Evolutionary conservation across 2,329 filamentous ascomycete genomes (phyloP), one percentile per base, ranked within the genome.

Genomic region (Cladosporium sp.): DNA sequence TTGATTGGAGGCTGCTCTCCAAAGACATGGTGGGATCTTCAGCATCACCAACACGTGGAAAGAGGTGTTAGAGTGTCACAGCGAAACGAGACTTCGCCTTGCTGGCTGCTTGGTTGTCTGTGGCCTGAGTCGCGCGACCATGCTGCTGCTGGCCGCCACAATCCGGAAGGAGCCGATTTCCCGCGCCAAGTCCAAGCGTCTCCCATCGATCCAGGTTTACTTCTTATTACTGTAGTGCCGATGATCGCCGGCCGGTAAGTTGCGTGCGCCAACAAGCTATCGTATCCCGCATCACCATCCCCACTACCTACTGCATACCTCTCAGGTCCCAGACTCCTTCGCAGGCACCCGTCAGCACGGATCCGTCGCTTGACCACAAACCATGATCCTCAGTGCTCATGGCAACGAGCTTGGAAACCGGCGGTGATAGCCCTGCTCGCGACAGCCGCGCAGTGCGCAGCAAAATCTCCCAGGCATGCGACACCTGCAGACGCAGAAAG

Each of bases 401-500:
- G 45, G 45, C 45, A 16, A 40, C 45, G 18, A 48, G 36, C 27
- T 48, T 48, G 36, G 45, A 48, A 32, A 13, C 45, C 15, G 32
- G 32, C 15, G 32, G 32, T 32, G 45, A 48, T 19, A 48, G 45
- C 27, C 45, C 45, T 25, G 16, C n/a, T 15, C 25, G 25, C 16
- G 48, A 50, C 18, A 20, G 16, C 35, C 38, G 48, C 39, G 41
- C 33, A 22, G 48, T 50, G 18, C 48, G 39, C 48, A 50, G 39
- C 30, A 50, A 50, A 40, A 50, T 50, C 39, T 38, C 39, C 13
- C 25, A 38, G 33, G 48, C 48, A 38, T 50, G 48, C 38, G 48
- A 50, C 20, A 50, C 48, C n/a, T 50, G 48, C 40, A 43, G 48
- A 36, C 48, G 48, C 32, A 35, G 48, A 19, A 50, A 50, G 38